A percentile compares a stretch with the other conserved stretches of the same genome.
These are phyloP conservation scores for Ascochyta fabae DNA, from an alignment of 2,329 filamentous ascomycete genomes.

Conservation along the genomic window DNA sequence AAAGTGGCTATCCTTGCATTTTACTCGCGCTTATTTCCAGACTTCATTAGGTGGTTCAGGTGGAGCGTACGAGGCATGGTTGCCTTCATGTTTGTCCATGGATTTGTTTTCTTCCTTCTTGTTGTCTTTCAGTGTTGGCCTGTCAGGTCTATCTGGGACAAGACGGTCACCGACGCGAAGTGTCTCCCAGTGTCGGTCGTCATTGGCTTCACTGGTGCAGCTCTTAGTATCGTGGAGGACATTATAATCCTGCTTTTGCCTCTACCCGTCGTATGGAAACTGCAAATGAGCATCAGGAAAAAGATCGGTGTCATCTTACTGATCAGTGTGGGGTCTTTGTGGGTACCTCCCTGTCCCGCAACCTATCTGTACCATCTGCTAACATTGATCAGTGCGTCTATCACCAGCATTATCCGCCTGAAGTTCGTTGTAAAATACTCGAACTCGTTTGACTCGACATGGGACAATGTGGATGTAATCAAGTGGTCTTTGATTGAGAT, in stretches of 20 bases:
- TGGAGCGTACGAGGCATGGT: conserved; percentile 23
- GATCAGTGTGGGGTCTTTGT: conserved; percentile 26
- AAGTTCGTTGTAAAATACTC: conserved; percentile 22
- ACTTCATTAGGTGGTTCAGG: conserved; percentile 19
- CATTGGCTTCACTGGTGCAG: conserved; percentile 22
- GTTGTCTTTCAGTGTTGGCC: conserved; percentile 23
- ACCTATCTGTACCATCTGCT: neutral
- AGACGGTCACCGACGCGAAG: conserved; percentile 16
- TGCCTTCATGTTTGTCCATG: conserved; percentile 22
- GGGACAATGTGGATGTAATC: conserved; percentile 27
- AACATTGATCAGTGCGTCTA: conserved; percentile 15
- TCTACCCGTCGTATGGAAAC: conserved; percentile 20
- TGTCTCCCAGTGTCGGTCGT: conserved; percentile 18
- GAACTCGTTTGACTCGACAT: conserved; percentile 23
- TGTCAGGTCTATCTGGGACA: conserved; percentile 23
- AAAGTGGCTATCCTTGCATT: conserved; percentile 23
- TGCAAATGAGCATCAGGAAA: conserved; percentile 24
- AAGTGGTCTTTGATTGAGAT: conserved; percentile 29
- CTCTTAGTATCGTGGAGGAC: conserved; percentile 21
- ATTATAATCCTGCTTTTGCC: conserved; percentile 26
- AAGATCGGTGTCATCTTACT: conserved; percentile 19
- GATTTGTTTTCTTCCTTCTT: conserved; percentile 21
- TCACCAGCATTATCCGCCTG: conserved; percentile 25
- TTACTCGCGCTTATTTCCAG: conserved; percentile 18
- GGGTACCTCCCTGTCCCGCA: neutral